These are phyloP conservation scores for Udeniomyces megalosporus DNA, from an alignment of 768 basidiomycete genomes.

Conservation along the genomic window DNA sequence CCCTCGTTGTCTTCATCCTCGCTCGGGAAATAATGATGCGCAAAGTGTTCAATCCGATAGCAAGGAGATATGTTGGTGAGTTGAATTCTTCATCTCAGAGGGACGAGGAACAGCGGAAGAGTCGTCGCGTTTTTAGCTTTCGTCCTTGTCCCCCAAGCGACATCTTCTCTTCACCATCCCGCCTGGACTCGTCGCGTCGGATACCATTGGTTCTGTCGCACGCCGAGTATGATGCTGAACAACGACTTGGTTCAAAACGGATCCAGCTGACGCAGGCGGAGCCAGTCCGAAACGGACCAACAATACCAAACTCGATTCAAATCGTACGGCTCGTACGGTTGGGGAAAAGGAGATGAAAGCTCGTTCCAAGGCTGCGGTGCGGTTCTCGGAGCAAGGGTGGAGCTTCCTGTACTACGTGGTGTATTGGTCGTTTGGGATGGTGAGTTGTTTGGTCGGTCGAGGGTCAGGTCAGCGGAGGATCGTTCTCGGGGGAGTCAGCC, in stretches of 20 bases:
- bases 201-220: no score
- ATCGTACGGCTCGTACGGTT: slow-evolving; percentile 1
- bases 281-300: neutral
- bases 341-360: slow-evolving; percentile 19
- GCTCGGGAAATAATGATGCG: slow-evolving; percentile 64
- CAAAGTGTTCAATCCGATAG: slow-evolving; percentile 62
- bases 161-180: no score
- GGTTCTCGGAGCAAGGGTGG: slow-evolving; percentile 97
- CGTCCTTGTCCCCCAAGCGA: no score
- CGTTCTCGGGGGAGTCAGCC: no score
- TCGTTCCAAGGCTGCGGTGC: slow-evolving; percentile 46
- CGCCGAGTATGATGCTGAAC: no score
- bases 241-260: no score
- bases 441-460: slow-evolving; percentile 34
- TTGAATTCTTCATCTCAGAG: no score
- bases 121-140: no score
- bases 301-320: no score
- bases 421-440: slow-evolving; percentile 64
- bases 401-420: slow-evolving; percentile 55
- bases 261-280: neutral
- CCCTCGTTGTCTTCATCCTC: slow-evolving; percentile 72
- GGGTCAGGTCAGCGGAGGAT: neutral
- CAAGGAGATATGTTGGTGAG: slow-evolving; percentile 46
- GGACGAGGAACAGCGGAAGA: no score
- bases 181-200: no score